Percentiles rank a stretch among this genome's conserved stretches.
phyloP scores from a whole-genome alignment of 306 rosid genomes.

The Adenanthera pavonina region DNA sequence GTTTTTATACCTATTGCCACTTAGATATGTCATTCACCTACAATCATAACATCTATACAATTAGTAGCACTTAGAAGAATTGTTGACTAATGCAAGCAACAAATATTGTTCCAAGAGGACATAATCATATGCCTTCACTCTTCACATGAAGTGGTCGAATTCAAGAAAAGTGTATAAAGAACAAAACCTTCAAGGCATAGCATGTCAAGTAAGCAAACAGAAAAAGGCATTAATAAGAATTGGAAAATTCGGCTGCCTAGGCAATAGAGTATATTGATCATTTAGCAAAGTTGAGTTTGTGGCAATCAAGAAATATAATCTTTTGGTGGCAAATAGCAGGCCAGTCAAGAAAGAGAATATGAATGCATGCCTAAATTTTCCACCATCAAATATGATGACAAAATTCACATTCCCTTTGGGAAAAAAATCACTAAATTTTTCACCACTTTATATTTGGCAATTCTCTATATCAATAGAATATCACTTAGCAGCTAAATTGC shows the following conservation, averaged over 20 bases:
- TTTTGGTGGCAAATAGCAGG: not conserved
- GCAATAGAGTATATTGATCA: not conserved
- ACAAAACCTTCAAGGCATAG: not conserved
- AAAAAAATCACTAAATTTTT: too few species aligned
- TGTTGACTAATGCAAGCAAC: not conserved
- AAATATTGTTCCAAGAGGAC: not conserved
- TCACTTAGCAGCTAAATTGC: not conserved
- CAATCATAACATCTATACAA: not conserved
- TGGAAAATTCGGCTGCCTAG: not conserved
- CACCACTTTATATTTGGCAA: not conserved
- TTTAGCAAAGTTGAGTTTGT: not conserved
- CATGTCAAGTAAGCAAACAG: not conserved
- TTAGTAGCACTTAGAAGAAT: not conserved
- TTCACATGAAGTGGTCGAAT: not conserved
- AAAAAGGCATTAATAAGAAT: not conserved
- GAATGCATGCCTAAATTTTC: not conserved
- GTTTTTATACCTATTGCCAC: conserved; percentile 1
- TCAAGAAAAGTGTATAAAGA: not conserved
- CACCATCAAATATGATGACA: not conserved
- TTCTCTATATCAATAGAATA: not conserved
- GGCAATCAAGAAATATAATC: not conserved
- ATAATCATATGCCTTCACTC: not conserved
- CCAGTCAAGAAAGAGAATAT: not conserved
- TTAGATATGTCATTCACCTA: conserved; percentile 42
- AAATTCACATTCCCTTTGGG: not conserved